A percentile compares a stretch with the other conserved stretches of the same genome.
Evolutionary conservation across 305 asterid species (phyloP).

Genomic region (Solanum hybrid): DNA sequence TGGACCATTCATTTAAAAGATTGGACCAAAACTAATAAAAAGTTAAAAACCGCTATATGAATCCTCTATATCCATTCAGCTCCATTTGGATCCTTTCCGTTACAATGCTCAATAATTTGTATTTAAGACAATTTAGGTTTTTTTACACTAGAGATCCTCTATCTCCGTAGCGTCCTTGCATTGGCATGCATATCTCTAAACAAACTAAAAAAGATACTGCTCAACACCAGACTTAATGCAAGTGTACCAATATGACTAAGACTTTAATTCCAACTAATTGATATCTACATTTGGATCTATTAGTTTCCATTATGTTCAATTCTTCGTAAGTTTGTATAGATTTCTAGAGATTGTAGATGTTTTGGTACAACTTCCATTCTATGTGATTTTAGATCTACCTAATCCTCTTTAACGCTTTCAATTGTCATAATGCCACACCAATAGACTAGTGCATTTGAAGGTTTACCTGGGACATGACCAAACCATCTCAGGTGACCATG

Average conservation of each 20-base stretch:
- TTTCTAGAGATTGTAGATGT: background rate
- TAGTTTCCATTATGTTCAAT: background rate
- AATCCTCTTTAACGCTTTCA: background rate
- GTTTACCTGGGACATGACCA: background rate
- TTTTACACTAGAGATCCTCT: background rate
- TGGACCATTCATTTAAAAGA: background rate
- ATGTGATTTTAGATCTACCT: background rate
- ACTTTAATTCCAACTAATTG: background rate
- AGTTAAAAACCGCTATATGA: background rate
- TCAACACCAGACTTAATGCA: background rate
- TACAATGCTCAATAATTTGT: background rate
- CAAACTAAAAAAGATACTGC: background rate
- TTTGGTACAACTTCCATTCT: background rate
- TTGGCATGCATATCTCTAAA: background rate
- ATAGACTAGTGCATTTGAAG: background rate
- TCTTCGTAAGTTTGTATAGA: background rate
- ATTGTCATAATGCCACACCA: background rate
- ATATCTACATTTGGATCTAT: background rate
- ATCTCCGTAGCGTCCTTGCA: background rate
- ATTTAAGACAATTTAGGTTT: background rate
- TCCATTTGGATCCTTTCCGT: background rate
- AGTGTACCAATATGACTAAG: background rate
- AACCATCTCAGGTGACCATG: background rate
- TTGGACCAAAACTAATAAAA: background rate
- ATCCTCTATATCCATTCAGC: background rate